Base-by-base conservation (phyloP, 768 basidiomycete genomes). In the Sutorius australiensis region DNA sequence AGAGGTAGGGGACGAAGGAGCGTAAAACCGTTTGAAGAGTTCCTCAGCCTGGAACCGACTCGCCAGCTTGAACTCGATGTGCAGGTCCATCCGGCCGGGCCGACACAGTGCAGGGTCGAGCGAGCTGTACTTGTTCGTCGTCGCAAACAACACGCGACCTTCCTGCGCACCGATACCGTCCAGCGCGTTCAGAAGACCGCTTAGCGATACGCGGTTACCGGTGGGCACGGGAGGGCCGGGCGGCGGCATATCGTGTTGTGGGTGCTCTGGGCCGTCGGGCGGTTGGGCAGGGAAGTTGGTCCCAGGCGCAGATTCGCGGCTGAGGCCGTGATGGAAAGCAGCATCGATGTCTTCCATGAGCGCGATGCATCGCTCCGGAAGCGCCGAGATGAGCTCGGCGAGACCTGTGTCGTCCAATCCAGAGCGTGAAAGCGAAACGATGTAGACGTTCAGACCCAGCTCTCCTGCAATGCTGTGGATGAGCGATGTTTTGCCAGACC, bases 321-420 rank as follows among this genome's bases (percentile, higher is more conserved):
- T 72, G 46, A 78, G 57, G 19, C 72, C 70, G 40, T 72, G 74
- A 31, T 72, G 71, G 69, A 91, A 87, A 3, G 87, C 89, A 3
- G 84, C 87, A 58, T 92, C 90, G 50, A 92, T 85, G 64, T 92
- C 90, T 66, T 92, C 89, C 81, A 92, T 89, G 33, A 92, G 74
- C 5, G 84, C 81, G 50, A 92, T 85, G 60, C 84, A 89, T 58
- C 76, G 75, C 51, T 82, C 76, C n/a, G 89, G 89, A 2, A 90
- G 75, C 2, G 75, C 72, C 9, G 78, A 74, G 53, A 89, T 80
- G 39, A 89, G 73, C 37, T 80, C 74, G 48, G 73, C 76, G 24
- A 89, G 77, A 8, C 70, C 65, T 2, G 74, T 71, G 63, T 90
- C 89, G 60, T 89, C 86, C 40, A 91, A 65, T 9, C 82, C 81